Percentiles rank a stretch among this genome's conserved stretches.
These are phyloP conservation scores for Mesembryanthemum crystallinum DNA, from an alignment of 148 eudicot species.

Conservation along the genomic window DNA sequence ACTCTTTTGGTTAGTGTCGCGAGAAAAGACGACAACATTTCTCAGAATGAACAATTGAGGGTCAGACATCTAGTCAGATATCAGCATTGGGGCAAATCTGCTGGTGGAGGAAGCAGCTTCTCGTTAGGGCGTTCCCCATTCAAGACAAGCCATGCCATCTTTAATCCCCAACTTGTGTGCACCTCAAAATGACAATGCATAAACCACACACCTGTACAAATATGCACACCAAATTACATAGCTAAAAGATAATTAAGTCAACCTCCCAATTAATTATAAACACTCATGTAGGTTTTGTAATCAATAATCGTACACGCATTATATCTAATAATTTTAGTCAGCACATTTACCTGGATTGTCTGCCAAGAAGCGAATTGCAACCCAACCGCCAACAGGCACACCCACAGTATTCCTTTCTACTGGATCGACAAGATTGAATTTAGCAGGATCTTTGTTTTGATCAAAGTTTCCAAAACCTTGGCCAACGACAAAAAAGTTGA, in stretches of 20 bases:
- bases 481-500: constrained; percentile 24
- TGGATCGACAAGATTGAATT: constrained; percentile 20
- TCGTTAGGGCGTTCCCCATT: background rate
- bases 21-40: too few species aligned
- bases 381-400: constrained; percentile 25
- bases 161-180: constrained; percentile 10
- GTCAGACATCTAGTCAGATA: too few species aligned
- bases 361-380: constrained; percentile 24
- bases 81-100: background rate
- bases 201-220: background rate
- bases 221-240: background rate
- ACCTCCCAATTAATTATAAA: too few species aligned
- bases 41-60: background rate
- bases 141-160: constrained; percentile 9
- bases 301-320: too few species aligned
- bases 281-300: too few species aligned
- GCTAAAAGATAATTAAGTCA: too few species aligned
- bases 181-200: constrained; percentile 2
- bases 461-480: constrained; percentile 26
- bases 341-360: constrained; percentile 13
- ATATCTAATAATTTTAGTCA: too few species aligned
- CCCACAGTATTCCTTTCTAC: constrained; percentile 6
- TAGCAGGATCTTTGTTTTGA: constrained; percentile 17
- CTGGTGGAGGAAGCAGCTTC: background rate
- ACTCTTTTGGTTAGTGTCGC: background rate